These are phyloP conservation scores for Lachnellula arida DNA, from an alignment of 2,329 filamentous ascomycete species.

Conservation along the genomic window DNA sequence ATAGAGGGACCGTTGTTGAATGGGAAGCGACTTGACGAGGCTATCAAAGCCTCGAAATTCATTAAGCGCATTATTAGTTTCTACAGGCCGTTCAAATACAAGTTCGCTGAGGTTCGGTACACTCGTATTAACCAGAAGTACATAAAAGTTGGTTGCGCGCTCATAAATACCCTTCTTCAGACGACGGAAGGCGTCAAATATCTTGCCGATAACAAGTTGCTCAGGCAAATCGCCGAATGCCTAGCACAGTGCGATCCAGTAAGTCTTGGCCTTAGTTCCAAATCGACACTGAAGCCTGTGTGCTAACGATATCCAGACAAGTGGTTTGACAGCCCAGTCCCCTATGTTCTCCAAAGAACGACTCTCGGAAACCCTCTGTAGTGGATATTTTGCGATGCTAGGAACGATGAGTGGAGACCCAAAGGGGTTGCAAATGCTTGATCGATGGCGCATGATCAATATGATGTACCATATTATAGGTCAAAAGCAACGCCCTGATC, in stretches of 20 bases:
- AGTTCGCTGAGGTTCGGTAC: slow-evolving; percentile 85
- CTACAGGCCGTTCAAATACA: slow-evolving; percentile 93
- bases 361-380: slow-evolving; percentile 79
- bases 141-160: slow-evolving; percentile 79
- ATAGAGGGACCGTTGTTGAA: slow-evolving; percentile 91
- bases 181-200: slow-evolving; percentile 81
- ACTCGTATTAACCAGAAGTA: slow-evolving; percentile 94
- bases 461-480: slow-evolving; percentile 99
- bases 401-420: slow-evolving; percentile 79
- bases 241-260: slow-evolving; percentile 91
- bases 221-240: slow-evolving; percentile 92
- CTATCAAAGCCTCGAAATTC: slow-evolving; percentile 91
- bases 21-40: slow-evolving; percentile 87
- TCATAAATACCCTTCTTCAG: slow-evolving; percentile 82
- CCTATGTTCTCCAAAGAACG: slow-evolving; percentile 86
- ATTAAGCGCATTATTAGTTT: slow-evolving; percentile 93
- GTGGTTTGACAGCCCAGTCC: slow-evolving; percentile 71
- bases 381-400: slow-evolving; percentile 90
- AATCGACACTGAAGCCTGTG: background rate
- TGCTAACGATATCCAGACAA: slow-evolving; percentile 45
- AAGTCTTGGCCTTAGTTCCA: slow-evolving; percentile 30
- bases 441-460: slow-evolving; percentile 96
- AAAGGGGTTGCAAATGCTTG: slow-evolving; percentile 82
- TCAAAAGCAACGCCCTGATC: slow-evolving; percentile 80
- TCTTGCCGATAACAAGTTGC: slow-evolving; percentile 83